Base-by-base conservation (phyloP, 2,329 filamentous ascomycete species). In the Pyrenophora graminea region DNA sequence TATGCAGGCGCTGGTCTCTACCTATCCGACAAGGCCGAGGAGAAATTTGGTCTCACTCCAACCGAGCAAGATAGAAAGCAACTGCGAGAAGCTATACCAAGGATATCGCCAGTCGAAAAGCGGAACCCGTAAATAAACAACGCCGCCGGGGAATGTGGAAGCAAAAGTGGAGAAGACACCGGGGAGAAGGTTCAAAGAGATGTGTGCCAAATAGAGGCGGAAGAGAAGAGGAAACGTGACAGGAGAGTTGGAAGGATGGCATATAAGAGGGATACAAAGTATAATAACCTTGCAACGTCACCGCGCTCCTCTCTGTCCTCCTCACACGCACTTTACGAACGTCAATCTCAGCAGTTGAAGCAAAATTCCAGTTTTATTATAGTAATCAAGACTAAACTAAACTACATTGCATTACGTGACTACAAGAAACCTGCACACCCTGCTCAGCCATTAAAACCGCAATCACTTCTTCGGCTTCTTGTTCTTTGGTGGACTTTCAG, bases 1-100 rank as follows among this genome's bases (percentile, higher is more conserved):
- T 96, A 91, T 84, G 90, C 90, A 12, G 76, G 79, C 34, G 76
- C 85, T 34, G 92, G 90, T 13, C 80, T 94, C n/a, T 86, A 87
- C 68, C 68, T 89, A 15, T 85, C 88, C 4, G 88, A 93, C 67
- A 80, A 80, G 50, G 85, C 87, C 13, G 91, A 93, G 74, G 82
- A 88, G 68, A 85, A 81, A 36, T 81, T 92, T 54, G 89, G 88
- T 6, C 82, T 90, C 71, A 85, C 82, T 33, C 84, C 91, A 1
- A 87, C 85, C 1, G 85, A 90, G 55, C 79, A 88, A 66, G 91
- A 96, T 68, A 86, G 85, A 69, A 83, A 85, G 52, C 82, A 82
- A 10, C 71, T 96, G 56, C 79, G 84, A 41, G 79, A 79, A 42
- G 74, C 82, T 39, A 76, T 85, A 27, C 89, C 89, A 6, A 84